Percentiles rank a stretch among this genome's conserved stretches.
Conservation (phyloP, 2,329 filamentous ascomycete species). For the Falciphora oryzae region DNA sequence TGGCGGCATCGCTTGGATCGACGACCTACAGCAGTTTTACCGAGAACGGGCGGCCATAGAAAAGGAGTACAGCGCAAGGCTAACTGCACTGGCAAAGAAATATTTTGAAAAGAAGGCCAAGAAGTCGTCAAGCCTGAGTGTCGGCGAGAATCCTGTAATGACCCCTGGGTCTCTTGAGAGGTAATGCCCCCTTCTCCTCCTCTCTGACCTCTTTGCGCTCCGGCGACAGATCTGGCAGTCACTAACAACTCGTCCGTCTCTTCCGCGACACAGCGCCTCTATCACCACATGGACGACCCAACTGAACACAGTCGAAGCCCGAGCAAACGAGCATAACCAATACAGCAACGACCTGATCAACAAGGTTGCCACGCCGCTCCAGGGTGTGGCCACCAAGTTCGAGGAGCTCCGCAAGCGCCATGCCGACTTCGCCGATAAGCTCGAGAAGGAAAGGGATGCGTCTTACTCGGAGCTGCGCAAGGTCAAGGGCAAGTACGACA, state of each 20-base stretch:
- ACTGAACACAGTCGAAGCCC: conserved; percentile 79
- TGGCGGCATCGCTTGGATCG: conserved; percentile 87
- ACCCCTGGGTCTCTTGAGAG: conserved; percentile 94
- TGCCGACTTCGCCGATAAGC: conserved; percentile 77
- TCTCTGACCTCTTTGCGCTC: not conserved
- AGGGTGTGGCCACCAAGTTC: conserved; percentile 65
- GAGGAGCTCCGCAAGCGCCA: conserved; percentile 93
- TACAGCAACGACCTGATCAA: conserved; percentile 73
- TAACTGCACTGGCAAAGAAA: conserved; percentile 83
- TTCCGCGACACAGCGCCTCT: conserved; percentile 58
- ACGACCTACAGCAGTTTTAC: conserved; percentile 96
- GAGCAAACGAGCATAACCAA: conserved; percentile 83
- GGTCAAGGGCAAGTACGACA: conserved; percentile 88
- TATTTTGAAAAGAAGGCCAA: conserved; percentile 93
- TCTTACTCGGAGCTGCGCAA: conserved; percentile 85
- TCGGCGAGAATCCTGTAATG: conserved; percentile 81
- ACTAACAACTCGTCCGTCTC: not conserved
- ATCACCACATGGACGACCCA: conserved; percentile 97
- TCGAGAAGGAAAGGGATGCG: conserved; percentile 82
- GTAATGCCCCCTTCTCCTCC: conserved; percentile 30
- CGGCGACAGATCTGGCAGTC: not conserved
- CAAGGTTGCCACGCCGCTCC: conserved; percentile 82
- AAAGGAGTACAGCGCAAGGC: conserved; percentile 91
- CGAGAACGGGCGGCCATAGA: conserved; percentile 90
- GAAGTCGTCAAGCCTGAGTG: conserved; percentile 81